Percentiles rank a stretch among this genome's conserved stretches.
These are phyloP conservation scores for Podaxis sp. DNA, from an alignment of 768 basidiomycete species.

Conservation along the genomic window DNA sequence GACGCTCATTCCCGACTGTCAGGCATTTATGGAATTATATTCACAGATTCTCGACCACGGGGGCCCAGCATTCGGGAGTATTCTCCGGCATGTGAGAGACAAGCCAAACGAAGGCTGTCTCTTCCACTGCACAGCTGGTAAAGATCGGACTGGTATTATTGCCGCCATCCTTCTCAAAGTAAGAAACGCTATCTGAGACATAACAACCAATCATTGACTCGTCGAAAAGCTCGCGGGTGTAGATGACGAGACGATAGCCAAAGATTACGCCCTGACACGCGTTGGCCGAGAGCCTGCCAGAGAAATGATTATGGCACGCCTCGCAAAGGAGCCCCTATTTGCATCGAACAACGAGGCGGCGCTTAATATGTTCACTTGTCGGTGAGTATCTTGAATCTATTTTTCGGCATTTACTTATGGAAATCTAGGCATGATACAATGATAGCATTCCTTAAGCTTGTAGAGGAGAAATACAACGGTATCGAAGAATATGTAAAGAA, in stretches of 20 bases:
- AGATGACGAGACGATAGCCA: conserved; percentile 57
- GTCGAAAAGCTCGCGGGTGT: conserved; percentile 66
- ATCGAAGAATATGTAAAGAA: conserved; percentile 60
- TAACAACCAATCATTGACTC: conserved; percentile 2
- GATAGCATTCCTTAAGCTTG: conserved; percentile 61
- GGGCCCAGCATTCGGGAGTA: conserved; percentile 62
- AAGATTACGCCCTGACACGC: conserved; percentile 76
- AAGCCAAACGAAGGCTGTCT: conserved; percentile 60
- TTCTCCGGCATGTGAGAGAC: conserved; percentile 74
- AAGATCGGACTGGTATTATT: conserved; percentile 77
- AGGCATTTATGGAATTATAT: conserved; percentile 83
- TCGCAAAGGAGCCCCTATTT: conserved; percentile 71
- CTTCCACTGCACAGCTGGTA: conserved; percentile 85
- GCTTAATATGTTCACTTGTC: conserved; percentile 80
- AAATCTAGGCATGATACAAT: conserved; percentile 66
- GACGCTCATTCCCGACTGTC: neutral
- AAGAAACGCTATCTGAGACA: conserved; percentile 8
- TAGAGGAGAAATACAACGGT: conserved; percentile 67
- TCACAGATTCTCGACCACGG: conserved; percentile 79
- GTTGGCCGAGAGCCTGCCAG: conserved; percentile 80
- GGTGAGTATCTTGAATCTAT: conserved; percentile 38
- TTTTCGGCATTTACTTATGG: neutral
- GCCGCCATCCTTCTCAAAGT: conserved; percentile 75
- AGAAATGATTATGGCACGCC: conserved; percentile 63
- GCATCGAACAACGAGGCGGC: conserved; percentile 72